A percentile compares a stretch with the other conserved stretches of the same genome.
Conservation (phyloP, 768 basidiomycete species). For the Xerocomellus amylosporus region DNA sequence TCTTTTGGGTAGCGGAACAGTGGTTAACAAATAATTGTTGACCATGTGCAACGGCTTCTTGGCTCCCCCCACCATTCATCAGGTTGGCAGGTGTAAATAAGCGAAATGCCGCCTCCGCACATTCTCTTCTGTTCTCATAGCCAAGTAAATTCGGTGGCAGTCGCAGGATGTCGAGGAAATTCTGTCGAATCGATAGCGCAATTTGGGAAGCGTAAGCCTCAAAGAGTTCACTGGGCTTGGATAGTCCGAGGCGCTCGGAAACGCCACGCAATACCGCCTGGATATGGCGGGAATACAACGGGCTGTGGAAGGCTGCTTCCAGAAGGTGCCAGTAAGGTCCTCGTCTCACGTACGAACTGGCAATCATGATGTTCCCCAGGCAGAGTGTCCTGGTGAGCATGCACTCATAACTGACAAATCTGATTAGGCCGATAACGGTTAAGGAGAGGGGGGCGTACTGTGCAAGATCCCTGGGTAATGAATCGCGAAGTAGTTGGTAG, state of each 20-base stretch:
- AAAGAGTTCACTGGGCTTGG: slow-evolving; percentile 61
- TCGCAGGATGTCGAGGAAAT: slow-evolving; percentile 48
- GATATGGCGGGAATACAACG: slow-evolving; percentile 32
- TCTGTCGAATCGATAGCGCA: slow-evolving; percentile 59
- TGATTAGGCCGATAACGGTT: slow-evolving; percentile 10
- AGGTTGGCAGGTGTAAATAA: slow-evolving; percentile 68
- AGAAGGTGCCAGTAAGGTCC: slow-evolving; percentile 88
- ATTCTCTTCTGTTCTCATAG: slow-evolving; percentile 62
- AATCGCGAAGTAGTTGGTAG: slow-evolving; percentile 48
- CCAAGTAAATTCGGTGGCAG: slow-evolving; percentile 77
- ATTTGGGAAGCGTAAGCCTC: slow-evolving; percentile 76
- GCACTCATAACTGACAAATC: slow-evolving; percentile 56
- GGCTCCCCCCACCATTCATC: slow-evolving; percentile 37
- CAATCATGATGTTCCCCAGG: slow-evolving; percentile 75
- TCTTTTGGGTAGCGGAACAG: slow-evolving; percentile 57
- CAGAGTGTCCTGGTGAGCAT: slow-evolving; percentile 72
- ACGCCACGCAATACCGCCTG: slow-evolving; percentile 58
- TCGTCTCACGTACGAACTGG: slow-evolving; percentile 71
- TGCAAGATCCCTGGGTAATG: slow-evolving; percentile 44
- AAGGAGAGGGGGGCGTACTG: slow-evolving; percentile 40
- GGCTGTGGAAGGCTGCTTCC: slow-evolving; percentile 51
- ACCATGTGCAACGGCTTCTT: slow-evolving; percentile 36
- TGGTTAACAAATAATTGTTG: slow-evolving; percentile 53
- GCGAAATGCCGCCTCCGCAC: slow-evolving; percentile 63
- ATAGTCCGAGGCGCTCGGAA: slow-evolving; percentile 64